These are phyloP conservation scores for Starmerella geochares DNA, from an alignment of 805 yeast species.

Conservation along the genomic window DNA sequence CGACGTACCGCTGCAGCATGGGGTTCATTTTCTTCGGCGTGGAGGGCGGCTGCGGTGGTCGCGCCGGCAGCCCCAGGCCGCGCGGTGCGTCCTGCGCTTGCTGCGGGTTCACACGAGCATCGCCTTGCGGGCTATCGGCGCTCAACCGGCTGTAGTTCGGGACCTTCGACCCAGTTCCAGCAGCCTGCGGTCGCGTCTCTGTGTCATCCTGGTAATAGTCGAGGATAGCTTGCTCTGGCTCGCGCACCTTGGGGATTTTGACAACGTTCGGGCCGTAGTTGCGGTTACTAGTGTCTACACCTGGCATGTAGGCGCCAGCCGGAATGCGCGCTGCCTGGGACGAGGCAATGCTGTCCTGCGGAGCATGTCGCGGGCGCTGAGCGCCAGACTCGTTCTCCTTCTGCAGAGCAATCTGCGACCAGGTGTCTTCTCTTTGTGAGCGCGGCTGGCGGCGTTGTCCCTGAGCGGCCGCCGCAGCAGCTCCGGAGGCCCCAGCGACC, in stretches of 20 bases:
- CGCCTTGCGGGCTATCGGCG: background rate
- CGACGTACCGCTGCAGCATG: constrained; percentile 13
- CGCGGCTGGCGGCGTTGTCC: background rate
- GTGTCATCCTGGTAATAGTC: constrained; percentile 16
- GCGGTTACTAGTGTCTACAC: constrained; percentile 19
- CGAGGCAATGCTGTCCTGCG: constrained; percentile 14
- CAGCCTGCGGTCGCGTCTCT: constrained; percentile 6
- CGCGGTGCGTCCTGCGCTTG: too few relatives aligned
- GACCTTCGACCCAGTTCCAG: background rate
- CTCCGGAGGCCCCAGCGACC: too few relatives aligned
- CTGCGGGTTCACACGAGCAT: background rate
- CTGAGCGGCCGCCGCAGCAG: too few relatives aligned
- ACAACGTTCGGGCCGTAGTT: constrained; percentile 29
- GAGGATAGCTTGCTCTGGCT: constrained; percentile 9
- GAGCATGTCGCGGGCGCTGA: background rate
- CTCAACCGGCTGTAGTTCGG: constrained; percentile 22
- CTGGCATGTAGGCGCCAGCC: constrained; percentile 29
- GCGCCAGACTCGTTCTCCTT: background rate
- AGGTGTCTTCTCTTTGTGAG: constrained; percentile 9
- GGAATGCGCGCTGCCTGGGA: constrained; percentile 22
- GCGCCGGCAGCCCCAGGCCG: too few relatives aligned
- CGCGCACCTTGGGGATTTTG: constrained; percentile 27
- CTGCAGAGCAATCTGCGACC: constrained; percentile 14
- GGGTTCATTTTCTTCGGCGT: constrained; percentile 5
- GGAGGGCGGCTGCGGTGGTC: background rate